Evolutionary conservation across 352 stramenopile species (phyloP).

Genomic region (Globisporangium paroecandrum): DNA sequence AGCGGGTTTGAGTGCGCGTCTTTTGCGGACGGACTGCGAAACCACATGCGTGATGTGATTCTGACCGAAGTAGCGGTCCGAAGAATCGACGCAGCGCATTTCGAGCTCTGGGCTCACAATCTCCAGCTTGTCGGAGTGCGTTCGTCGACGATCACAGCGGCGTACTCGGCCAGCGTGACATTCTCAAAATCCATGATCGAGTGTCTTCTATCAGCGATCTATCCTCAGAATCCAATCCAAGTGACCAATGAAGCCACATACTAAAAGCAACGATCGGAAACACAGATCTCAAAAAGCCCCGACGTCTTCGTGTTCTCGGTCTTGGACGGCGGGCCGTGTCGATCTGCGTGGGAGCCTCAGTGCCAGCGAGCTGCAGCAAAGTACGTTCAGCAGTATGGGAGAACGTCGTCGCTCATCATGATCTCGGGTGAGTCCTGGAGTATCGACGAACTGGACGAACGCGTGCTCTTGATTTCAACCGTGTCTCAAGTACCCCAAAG

Average conservation of each 20-base stretch:
- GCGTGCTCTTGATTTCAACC: constrained; percentile 30
- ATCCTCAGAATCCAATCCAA: constrained; percentile 21
- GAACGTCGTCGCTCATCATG: constrained; percentile 25
- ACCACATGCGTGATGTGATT: not conserved
- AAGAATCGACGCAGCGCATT: constrained; percentile 15
- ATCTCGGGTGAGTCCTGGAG: constrained; percentile 28
- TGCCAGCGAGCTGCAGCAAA: constrained; percentile 14
- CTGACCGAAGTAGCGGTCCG: not conserved
- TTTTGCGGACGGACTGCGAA: not conserved
- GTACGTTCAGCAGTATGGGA: constrained; percentile 9
- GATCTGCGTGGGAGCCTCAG: not conserved
- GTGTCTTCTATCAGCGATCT: constrained; percentile 32
- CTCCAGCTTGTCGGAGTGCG: constrained; percentile 13
- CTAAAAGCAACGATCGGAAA: not conserved
- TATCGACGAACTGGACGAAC: constrained; percentile 23
- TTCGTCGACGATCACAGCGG: constrained; percentile 11
- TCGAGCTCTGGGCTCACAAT: constrained; percentile 37
- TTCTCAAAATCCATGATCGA: constrained; percentile 24
- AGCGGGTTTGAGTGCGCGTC: not conserved
- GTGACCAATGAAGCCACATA: constrained; percentile 26
- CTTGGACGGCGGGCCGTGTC: constrained; percentile 14
- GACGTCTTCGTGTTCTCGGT: constrained; percentile 39
- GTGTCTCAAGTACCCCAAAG: constrained; percentile 12
- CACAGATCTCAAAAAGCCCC: constrained; percentile 5
- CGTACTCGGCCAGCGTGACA: constrained; percentile 11